Base-by-base conservation (phyloP, 2,329 filamentous ascomycete species). In the Aureobasidium sp. region DNA sequence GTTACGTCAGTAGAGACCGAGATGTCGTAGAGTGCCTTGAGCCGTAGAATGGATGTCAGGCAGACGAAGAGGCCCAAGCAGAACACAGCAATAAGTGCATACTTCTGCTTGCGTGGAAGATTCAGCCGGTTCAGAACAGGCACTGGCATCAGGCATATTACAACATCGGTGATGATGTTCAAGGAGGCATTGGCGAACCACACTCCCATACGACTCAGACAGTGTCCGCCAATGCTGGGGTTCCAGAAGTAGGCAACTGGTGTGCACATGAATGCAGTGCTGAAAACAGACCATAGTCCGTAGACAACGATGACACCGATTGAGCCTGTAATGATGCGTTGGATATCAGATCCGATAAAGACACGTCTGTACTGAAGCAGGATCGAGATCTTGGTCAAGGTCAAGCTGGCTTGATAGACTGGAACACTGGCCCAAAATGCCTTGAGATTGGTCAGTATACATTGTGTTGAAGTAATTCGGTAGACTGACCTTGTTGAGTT, bases 361-460 rank as follows among this genome's bases (percentile, higher is more conserved):
- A 80, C 73, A n/a, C 75, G 74, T 19, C 76, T 71, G 62, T 79
- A 80, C 63, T 79, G 77, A 57, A 79, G 68, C 4, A 79, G 66
- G 38, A 79, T 78, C 0, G 76, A 77, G 9, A 74, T 69, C 66
- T 79, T 79, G 29, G 74, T 74, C 60, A 70, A 71, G 19, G 67
- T 69, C 35, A 74, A 64, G 7, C 69, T 71, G 21, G 72, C 62
- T 59, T 75, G 74, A 65, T 75, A 75, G 23, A 74, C 71, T 71
- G 46, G 76, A 73, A 65, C 79, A 27, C 64, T 66, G 2, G 60
- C 47, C 58, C 64, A 68, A 6, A 67, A 61, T 23, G 60, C 51
- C 60, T 57, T 29, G 19, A 35, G 7, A 43, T 15, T 9, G 29
- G 55, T 49, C 35, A 49, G 43, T n/a, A 27, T 2, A 15, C 9